Evolutionary conservation across 257 asterid species (phyloP).

Genomic region (Rehmannia glutinosa): DNA sequence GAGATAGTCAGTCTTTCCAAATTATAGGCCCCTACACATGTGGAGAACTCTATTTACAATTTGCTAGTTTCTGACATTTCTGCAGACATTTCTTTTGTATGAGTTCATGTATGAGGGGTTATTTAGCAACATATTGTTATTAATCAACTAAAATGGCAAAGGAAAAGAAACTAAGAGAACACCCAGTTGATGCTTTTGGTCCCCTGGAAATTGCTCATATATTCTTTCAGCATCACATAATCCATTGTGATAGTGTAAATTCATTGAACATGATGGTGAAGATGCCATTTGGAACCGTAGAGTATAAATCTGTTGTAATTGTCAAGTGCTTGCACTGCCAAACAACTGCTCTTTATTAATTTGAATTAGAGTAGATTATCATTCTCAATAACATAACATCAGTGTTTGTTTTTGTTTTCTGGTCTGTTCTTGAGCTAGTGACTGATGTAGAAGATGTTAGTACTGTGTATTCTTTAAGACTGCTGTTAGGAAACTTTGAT

Average conservation of each 20-base stretch:
- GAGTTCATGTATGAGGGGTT: neutral
- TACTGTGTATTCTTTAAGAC: constrained; percentile 4
- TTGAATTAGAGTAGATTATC: neutral
- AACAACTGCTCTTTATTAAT: neutral
- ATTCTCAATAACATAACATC: neutral
- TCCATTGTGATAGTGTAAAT: neutral
- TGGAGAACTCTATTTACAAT: neutral
- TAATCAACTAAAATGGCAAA: neutral
- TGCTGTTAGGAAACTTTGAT: neutral
- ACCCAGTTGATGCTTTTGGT: constrained; percentile 1
- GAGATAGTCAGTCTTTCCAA: constrained; percentile 1
- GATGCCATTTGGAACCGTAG: constrained; percentile 6
- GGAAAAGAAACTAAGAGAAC: neutral
- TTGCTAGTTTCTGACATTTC: constrained; percentile 4
- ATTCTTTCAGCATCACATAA: neutral
- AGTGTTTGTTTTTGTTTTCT: neutral
- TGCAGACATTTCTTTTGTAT: constrained; percentile 1
- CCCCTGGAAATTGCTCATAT: constrained; percentile 2
- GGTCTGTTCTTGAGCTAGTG: constrained; percentile 8
- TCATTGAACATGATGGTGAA: neutral
- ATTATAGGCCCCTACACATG: neutral
- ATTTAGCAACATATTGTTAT: constrained; percentile 5
- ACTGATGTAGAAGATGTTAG: constrained; percentile 2
- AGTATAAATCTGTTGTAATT: neutral
- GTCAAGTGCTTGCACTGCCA: neutral